Conservation (phyloP, 352 stramenopile genomes). For the Peronospora tabacina region DNA sequence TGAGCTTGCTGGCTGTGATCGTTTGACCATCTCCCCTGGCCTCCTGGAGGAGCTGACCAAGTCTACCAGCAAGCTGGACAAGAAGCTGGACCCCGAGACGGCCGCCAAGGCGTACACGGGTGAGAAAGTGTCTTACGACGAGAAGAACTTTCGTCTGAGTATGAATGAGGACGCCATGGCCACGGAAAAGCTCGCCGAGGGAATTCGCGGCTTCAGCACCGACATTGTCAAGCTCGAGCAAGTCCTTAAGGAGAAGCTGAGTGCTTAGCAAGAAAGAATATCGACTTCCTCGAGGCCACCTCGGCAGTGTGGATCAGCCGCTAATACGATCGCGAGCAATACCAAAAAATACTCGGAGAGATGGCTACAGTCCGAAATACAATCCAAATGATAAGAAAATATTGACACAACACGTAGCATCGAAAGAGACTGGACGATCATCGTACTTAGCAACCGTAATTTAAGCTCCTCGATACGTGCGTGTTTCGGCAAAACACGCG, state of each 20-base stretch:
- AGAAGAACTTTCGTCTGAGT: slow-evolving; percentile 96
- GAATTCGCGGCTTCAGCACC: slow-evolving; percentile 93
- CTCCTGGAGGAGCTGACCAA: slow-evolving; percentile 91
- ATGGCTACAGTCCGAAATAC: no score
- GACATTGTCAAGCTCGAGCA: slow-evolving; percentile 98
- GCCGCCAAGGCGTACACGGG: slow-evolving; percentile 61
- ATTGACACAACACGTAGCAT: no score
- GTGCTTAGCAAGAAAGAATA: slow-evolving; percentile 31
- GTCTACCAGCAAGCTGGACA: slow-evolving; percentile 51
- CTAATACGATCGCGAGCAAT: no score
- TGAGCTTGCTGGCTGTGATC: slow-evolving; percentile 94
- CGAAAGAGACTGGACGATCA: no score
- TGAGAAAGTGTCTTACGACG: slow-evolving; percentile 79
- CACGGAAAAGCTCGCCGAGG: slow-evolving; percentile 96
- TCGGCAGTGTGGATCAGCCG: no score
- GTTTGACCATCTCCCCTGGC: slow-evolving; percentile 95
- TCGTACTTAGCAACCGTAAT: no score
- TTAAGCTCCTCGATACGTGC: no score
- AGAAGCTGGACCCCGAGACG: slow-evolving; percentile 82
- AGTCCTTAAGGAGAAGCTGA: slow-evolving; percentile 94
- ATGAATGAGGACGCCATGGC: slow-evolving; percentile 98
- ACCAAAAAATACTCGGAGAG: no score
- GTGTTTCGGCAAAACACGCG: no score
- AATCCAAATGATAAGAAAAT: no score
- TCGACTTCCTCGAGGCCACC: no score